Conservation (phyloP, 345 rosid genomes). For the Populus deltoides region DNA sequence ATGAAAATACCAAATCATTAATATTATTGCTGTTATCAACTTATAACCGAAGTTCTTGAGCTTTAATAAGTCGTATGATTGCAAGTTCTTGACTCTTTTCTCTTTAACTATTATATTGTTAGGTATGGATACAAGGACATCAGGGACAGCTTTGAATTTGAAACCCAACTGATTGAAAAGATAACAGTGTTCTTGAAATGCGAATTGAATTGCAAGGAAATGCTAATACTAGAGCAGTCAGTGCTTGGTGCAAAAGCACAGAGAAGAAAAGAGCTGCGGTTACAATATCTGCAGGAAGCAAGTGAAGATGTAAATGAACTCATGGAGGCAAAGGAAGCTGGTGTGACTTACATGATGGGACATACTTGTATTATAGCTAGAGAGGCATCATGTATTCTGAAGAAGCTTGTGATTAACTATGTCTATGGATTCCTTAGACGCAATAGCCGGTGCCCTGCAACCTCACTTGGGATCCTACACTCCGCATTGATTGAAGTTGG, state of each 20-base stretch:
- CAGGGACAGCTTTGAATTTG: constrained; percentile 27
- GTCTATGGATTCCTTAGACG: constrained; percentile 38
- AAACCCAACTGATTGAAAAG: constrained; percentile 24
- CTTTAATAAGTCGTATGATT: no score
- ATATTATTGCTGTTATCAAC: not conserved
- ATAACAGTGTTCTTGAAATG: constrained; percentile 18
- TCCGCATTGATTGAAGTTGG: constrained; percentile 36
- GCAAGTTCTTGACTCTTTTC: not conserved
- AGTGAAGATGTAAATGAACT: constrained; percentile 28
- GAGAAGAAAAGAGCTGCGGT: constrained; percentile 7
- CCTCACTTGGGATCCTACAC: constrained; percentile 31
- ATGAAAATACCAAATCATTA: no score
- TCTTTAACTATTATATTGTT: not conserved
- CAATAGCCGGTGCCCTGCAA: constrained; percentile 31
- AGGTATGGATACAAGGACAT: constrained; percentile 35
- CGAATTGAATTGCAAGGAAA: not conserved
- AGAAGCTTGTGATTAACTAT: constrained; percentile 32
- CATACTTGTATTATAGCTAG: constrained; percentile 26
- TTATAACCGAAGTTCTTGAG: not conserved
- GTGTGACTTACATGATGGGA: constrained; percentile 37
- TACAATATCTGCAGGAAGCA: constrained; percentile 1
- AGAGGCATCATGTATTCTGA: constrained; percentile 27
- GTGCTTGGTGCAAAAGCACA: not conserved
- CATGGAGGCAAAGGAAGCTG: constrained; percentile 39
- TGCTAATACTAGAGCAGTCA: not conserved